A percentile compares a stretch with the other conserved stretches of the same genome.
Conservation (phyloP, 2,329 filamentous ascomycete genomes). For the Pestalotiopsis sp. region DNA sequence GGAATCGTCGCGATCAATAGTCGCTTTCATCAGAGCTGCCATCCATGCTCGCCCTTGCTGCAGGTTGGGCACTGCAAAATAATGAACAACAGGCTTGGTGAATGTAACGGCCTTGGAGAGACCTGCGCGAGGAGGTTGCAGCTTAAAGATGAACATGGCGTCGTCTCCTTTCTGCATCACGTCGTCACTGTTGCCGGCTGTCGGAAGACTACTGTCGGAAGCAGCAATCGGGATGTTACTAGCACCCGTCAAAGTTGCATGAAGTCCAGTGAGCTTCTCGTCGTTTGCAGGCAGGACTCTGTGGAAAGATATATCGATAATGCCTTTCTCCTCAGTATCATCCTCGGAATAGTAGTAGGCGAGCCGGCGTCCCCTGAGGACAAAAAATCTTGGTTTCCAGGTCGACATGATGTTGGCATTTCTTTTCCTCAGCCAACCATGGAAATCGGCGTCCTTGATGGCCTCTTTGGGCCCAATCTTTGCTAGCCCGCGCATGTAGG, state of each 20-base stretch:
- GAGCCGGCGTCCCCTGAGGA: slow-evolving; percentile 86
- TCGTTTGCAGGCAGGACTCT: slow-evolving; percentile 94
- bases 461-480: slow-evolving; percentile 83
- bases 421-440: slow-evolving; percentile 99
- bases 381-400: slow-evolving; percentile 96
- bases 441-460: slow-evolving; percentile 86
- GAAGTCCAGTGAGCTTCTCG: slow-evolving; percentile 85
- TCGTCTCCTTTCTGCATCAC: slow-evolving; percentile 56
- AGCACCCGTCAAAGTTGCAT: slow-evolving; percentile 90
- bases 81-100: slow-evolving; percentile 95
- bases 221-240: slow-evolving; percentile 66
- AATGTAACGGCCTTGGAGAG: slow-evolving; percentile 93
- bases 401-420: slow-evolving; percentile 95
- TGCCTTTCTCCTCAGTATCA: slow-evolving; percentile 88
- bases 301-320: slow-evolving; percentile 98
- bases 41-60: slow-evolving; percentile 93
- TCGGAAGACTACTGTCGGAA: slow-evolving; percentile 48
- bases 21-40: slow-evolving; percentile 98
- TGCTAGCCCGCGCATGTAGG: slow-evolving; percentile 84
- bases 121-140: slow-evolving; percentile 86
- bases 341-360: slow-evolving; percentile 96
- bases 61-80: slow-evolving; percentile 92
- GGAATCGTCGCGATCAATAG: slow-evolving; percentile 87
- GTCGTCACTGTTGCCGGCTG: slow-evolving; percentile 42
- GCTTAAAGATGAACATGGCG: slow-evolving; percentile 95